phyloP scores from a whole-genome alignment of 768 basidiomycete genomes.

The Kwoniella dendrophila region DNA sequence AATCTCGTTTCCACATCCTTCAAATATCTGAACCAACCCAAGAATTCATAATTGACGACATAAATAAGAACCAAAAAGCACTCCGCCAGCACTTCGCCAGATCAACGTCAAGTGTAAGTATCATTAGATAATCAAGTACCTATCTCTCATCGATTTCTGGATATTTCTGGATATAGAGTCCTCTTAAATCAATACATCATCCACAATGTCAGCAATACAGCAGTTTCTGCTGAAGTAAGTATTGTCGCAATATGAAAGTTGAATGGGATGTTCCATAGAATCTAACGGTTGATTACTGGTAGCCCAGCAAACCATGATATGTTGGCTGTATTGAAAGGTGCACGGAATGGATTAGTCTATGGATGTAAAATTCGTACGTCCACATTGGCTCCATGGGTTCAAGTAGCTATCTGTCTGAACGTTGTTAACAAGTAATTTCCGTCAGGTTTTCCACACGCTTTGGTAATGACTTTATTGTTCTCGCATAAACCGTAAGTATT shows the following conservation, averaged over 20 bases:
- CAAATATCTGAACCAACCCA: too few relatives aligned
- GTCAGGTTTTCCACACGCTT: constrained; percentile 82
- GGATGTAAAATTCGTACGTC: constrained; percentile 53
- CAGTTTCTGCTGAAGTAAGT: constrained; percentile 40
- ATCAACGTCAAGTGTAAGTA: too few relatives aligned
- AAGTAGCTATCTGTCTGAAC: too few relatives aligned
- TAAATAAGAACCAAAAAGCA: too few relatives aligned
- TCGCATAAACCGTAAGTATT: constrained; percentile 80
- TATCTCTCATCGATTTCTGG: too few relatives aligned
- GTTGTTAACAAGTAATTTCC: background rate
- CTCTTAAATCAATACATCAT: too few relatives aligned
- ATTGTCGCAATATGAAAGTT: background rate
- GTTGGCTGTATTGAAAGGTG: constrained; percentile 90
- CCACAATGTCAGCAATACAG: constrained; percentile 32
- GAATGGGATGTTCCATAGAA: background rate
- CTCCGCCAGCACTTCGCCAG: too few relatives aligned
- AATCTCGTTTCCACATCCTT: too few relatives aligned
- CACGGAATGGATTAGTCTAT: constrained; percentile 58
- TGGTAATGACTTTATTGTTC: constrained; percentile 94
- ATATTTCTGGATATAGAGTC: too few relatives aligned
- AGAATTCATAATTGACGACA: too few relatives aligned
- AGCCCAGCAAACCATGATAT: constrained; percentile 82
- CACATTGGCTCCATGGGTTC: background rate
- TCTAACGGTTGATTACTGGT: background rate
- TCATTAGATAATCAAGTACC: too few relatives aligned